Evolutionary conservation across 805 yeast species (phyloP), one percentile per base, ranked within the genome.

Genomic region (Kazachstania psychrophila): DNA sequence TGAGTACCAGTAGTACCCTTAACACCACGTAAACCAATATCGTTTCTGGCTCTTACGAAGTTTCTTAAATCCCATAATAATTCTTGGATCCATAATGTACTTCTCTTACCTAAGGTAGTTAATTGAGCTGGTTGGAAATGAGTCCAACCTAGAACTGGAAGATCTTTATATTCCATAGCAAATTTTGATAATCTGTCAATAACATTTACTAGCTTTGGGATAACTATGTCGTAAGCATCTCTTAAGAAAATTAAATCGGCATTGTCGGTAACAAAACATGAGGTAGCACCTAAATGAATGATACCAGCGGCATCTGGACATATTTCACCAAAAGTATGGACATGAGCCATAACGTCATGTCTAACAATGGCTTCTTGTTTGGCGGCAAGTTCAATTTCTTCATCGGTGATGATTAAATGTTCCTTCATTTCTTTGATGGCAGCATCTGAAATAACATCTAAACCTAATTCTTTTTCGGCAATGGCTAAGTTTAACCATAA

Each of bases 1-100:
- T 92, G 98, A 28, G 98, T 92, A 64, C 98, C 98, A 33, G 98
- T 92, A 43, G 98, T 92, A 59, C 98, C 98, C 70, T 92, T 92
- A 49, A 88, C 97, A 61, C 98, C 98, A 66, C 98, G 79, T 53
- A 92, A 72, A 33, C 97, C 97, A 48, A 92, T 65, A 61, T 92
- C 98, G 57, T 89, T 82, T 68, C 98, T 80, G 33, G 97, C 97
- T 66, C 98, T 81, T 49, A 73, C 79, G 69, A 92, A 75, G 68
- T 92, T 92, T 68, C 98, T 77, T 63, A 92, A 74, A 66, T 92
- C 98, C 98, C 97, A 92, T 54, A 92, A 71, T 53, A 92, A 70
- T 65, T 92, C 98, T 71, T 92, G 98, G 52, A 92, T 70, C 98
- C 98, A 92, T 57, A 92, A 70, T 31, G 96, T 87, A 39, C 95